Conservation (phyloP, 352 stramenopile genomes). For the Phytophthora foliorum region DNA sequence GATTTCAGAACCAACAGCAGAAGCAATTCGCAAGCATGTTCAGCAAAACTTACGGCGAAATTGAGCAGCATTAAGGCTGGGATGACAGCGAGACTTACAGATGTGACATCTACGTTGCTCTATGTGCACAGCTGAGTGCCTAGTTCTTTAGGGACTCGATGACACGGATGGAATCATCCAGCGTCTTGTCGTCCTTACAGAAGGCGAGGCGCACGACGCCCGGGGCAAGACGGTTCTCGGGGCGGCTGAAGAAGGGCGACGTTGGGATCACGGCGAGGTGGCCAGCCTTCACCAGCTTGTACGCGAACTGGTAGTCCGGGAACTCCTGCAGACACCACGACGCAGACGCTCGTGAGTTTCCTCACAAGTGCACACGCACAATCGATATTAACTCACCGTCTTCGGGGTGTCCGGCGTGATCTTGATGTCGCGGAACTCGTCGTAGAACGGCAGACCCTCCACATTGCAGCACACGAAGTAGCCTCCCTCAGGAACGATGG, state of each 20-base stretch:
- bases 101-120: conserved; percentile 24
- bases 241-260: conserved; percentile 93
- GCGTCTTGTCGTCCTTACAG: conserved; percentile 97
- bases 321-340: conserved; percentile 57
- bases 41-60: conserved; percentile 30
- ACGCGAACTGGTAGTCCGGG: conserved; percentile 89
- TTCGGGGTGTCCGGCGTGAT: conserved; percentile 62
- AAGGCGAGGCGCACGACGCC: conserved; percentile 94
- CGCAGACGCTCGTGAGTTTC: conserved; percentile 1
- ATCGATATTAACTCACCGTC: conserved; percentile 45
- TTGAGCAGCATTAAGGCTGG: conserved; percentile 17
- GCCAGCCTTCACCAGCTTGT: conserved; percentile 91
- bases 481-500: conserved; percentile 93
- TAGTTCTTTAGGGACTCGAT: conserved; percentile 67
- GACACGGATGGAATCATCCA: conserved; percentile 87
- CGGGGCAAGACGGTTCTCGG: conserved; percentile 82
- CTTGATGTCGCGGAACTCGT: conserved; percentile 72
- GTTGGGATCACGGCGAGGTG: conserved; percentile 95
- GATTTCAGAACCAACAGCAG: conserved; percentile 67
- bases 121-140: conserved; percentile 23
- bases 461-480: conserved; percentile 96
- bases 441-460: conserved; percentile 69
- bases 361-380: conserved; percentile 8
- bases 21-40: conserved; percentile 61
- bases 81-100: conserved; percentile 20